Conservation (phyloP, 1,284 basidiomycete genomes). For the Coriolopsis trogii region DNA sequence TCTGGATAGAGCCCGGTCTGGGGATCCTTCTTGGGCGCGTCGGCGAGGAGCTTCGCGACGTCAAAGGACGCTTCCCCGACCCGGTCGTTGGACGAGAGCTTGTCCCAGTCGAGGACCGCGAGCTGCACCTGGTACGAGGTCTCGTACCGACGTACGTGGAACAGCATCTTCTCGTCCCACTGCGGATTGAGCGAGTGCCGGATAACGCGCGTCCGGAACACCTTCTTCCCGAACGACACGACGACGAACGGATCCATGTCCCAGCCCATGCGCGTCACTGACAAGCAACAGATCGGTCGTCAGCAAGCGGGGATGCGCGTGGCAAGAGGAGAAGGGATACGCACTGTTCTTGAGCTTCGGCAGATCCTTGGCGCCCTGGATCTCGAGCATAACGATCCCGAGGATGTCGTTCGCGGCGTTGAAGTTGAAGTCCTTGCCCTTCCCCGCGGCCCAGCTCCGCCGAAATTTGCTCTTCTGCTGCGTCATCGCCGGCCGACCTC, state of each 20-base stretch:
- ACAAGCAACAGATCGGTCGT: not conserved
- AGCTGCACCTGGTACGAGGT: constrained; percentile 77
- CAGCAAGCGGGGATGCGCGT: not conserved
- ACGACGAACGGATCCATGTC: constrained; percentile 99
- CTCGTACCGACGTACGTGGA: constrained; percentile 93
- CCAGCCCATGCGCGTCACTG: constrained; percentile 84
- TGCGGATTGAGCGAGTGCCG: constrained; percentile 87
- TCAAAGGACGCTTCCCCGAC: constrained; percentile 79
- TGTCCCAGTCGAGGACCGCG: constrained; percentile 93
- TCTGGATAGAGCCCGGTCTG: constrained; percentile 74
- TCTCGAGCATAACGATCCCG: constrained; percentile 88
- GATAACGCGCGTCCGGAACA: constrained; percentile 91
- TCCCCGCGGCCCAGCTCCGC: constrained; percentile 35
- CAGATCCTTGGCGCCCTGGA: constrained; percentile 77
- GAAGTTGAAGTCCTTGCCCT: constrained; percentile 63
- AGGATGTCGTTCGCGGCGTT: constrained; percentile 78
- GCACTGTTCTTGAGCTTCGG: constrained; percentile 86
- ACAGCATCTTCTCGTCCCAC: constrained; percentile 96
- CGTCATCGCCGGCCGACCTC: constrained; percentile 4
- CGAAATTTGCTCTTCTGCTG: constrained; percentile 29
- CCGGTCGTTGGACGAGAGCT: constrained; percentile 86
- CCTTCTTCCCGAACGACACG: constrained; percentile 95
- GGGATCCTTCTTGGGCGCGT: constrained; percentile 74
- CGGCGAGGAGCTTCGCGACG: constrained; percentile 70
- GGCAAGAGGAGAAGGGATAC: constrained; percentile 35